Percentiles rank a stretch among this genome's conserved stretches.
These are phyloP conservation scores for Ophiocordyceps camponoti-rufipedis DNA, from an alignment of 2,329 filamentous ascomycete species.

Conservation along the genomic window DNA sequence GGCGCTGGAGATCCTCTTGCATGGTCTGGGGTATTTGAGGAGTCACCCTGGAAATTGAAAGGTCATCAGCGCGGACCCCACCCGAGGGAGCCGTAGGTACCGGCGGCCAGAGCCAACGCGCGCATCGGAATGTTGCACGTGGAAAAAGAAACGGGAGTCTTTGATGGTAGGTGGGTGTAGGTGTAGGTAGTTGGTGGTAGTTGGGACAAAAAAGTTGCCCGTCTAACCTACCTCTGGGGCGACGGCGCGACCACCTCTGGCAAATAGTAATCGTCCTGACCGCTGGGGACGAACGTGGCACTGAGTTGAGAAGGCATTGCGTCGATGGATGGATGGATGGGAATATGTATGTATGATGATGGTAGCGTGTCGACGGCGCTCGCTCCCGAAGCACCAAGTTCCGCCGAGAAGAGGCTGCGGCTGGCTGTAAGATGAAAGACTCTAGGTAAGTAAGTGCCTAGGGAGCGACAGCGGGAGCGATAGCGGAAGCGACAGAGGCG, in stretches of 20 bases:
- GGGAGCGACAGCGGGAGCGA: no score
- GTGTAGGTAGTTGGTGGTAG: not conserved
- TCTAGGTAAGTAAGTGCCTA: no score
- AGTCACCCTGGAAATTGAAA: conserved; percentile 50
- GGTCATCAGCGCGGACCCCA: conserved; percentile 18
- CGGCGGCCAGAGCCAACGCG: conserved; percentile 1
- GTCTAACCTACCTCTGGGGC: conserved; percentile 32
- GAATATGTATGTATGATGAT: no score
- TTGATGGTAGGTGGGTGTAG: no score
- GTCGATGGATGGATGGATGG: conserved; percentile 4
- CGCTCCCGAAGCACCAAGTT: not conserved
- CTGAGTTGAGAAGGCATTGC: conserved; percentile 18
- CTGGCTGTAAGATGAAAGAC: no score
- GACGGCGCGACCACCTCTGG: conserved; percentile 39
- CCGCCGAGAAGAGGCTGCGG: no score
- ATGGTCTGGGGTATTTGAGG: conserved; percentile 93
- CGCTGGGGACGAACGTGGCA: conserved; percentile 40
- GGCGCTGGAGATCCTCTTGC: conserved; percentile 79
- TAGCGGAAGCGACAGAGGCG: no score
- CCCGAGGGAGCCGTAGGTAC: conserved; percentile 4
- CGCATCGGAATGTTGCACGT: not conserved
- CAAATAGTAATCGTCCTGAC: conserved; percentile 41
- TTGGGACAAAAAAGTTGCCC: no score
- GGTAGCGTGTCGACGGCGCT: not conserved
- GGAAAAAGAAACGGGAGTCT: not conserved